Percentiles rank a stretch among this genome's conserved stretches.
Evolutionary conservation across 768 basidiomycete species (phyloP).

Genomic region (Neoboletus magnificus): DNA sequence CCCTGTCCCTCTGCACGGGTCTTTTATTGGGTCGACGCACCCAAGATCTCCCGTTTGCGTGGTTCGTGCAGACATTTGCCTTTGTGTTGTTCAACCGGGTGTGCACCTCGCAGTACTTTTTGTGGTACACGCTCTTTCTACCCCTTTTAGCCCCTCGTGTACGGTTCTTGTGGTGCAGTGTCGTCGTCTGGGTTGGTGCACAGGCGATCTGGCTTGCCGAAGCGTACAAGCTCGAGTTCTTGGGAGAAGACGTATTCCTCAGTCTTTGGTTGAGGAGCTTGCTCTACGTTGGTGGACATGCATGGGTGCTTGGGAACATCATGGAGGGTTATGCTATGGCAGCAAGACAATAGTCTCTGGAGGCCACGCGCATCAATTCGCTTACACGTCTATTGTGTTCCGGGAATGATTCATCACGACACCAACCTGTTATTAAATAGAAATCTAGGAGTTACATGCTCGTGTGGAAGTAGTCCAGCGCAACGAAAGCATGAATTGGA

Average conservation of each 20-base stretch:
- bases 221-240: constrained; percentile 88
- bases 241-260: constrained; percentile 69
- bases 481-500: constrained; percentile 17
- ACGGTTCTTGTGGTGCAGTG: constrained; percentile 44
- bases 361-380: neutral
- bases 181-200: constrained; percentile 65
- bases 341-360: neutral
- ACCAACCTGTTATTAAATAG: constrained; percentile 12
- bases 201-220: constrained; percentile 91
- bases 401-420: neutral
- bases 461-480: constrained; percentile 5
- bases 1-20: constrained; percentile 66
- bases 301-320: constrained; percentile 71
- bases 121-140: constrained; percentile 91
- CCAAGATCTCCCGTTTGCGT: constrained; percentile 70
- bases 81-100: constrained; percentile 99
- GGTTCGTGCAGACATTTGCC: constrained; percentile 86
- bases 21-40: constrained; percentile 60
- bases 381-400: neutral
- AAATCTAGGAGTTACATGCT: constrained; percentile 22
- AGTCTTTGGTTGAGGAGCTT: constrained; percentile 78
- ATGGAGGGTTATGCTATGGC: constrained; percentile 44
- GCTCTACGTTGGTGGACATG: constrained; percentile 70
- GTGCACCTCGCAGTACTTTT: constrained; percentile 97
- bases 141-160: constrained; percentile 77